These are phyloP conservation scores for Fabrea salina DNA, from an alignment of 169 alveolate species.

Conservation along the genomic window DNA sequence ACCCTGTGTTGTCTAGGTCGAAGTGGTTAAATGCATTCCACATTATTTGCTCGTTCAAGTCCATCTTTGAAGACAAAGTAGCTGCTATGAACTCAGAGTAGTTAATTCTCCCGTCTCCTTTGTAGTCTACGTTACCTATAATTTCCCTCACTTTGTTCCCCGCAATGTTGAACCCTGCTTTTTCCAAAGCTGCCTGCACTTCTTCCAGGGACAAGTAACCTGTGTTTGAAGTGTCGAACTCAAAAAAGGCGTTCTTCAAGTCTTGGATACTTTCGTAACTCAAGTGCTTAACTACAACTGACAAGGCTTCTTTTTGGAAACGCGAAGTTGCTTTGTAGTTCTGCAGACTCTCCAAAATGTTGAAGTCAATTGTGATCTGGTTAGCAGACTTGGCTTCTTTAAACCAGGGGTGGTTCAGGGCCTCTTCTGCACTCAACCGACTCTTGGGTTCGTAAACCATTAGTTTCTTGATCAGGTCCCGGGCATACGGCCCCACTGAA, in stretches of 20 bases:
- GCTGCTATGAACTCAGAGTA: conserved; percentile 70
- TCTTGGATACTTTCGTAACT: neutral
- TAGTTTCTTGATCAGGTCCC: neutral
- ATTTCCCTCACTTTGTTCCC: too few species aligned
- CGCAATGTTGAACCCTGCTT: neutral
- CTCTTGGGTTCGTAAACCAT: neutral
- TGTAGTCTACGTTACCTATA: conserved; percentile 47
- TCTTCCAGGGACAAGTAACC: neutral
- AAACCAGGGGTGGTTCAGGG: conserved; percentile 45
- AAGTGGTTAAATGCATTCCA: conserved; percentile 58
- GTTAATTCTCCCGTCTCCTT: conserved; percentile 51
- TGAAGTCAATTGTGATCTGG: neutral
- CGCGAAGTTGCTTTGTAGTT: neutral
- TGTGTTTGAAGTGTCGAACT: neutral
- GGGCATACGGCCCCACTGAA: neutral
- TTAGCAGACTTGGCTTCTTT: neutral
- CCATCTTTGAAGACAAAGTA: conserved; percentile 42
- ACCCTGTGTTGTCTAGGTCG: too few species aligned
- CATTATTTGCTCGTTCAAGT: conserved; percentile 49
- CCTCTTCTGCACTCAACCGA: conserved; percentile 27
- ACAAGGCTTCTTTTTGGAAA: neutral
- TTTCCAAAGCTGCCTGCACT: neutral
- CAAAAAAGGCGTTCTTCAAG: neutral
- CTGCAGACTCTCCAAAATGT: neutral
- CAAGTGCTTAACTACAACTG: neutral